Evolutionary conservation across 2,329 filamentous ascomycete genomes (phyloP), one percentile per base, ranked within the genome.

Genomic region (Arthrobotrys musiformis): DNA sequence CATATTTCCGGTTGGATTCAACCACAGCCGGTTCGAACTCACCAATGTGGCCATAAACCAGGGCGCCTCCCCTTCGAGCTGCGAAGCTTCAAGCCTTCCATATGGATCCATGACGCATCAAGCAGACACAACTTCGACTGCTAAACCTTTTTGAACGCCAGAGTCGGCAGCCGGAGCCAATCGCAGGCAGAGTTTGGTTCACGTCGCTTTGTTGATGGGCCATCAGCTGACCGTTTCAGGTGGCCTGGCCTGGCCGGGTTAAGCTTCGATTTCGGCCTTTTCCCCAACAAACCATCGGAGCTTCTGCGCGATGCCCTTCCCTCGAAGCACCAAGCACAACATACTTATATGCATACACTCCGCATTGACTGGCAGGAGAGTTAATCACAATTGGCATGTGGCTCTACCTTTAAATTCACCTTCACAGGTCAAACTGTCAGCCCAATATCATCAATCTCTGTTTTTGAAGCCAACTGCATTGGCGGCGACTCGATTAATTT

Each of bases 171-270:
- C 11, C 19, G 50, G 15, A 54, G 56, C 67, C 67, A 70, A 70
- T 70, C 15, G 67, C 30, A 56, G 33, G 22, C 42, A 44, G 30
- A 48, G 24, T 37, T 44, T 54, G 56, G 26, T 61, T 70, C 67
- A 70, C 54, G 67, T 24, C 40, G 62, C 30, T 54, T 54, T 66
- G 44, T 33, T 22, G 40, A 46, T 44, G n/a, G n/a, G 44, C 19
- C 24, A 64, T 72, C 68, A 72, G 68, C 68, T 72, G 68, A 72
- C 35, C 37, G 30, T 50, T 46, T 63, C 68, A 72, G 64, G 64
- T 69, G 64, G 33, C 58, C 58, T 46, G 58, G 40, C 58, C 58
- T 26, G 24, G 46, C 58, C 40, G 13, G 46, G 40, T 69, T 72
- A 44, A n/a, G 26, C 26, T 62, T 58, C 28, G 52, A 48, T 54